Conservation (phyloP, 2,329 filamentous ascomycete species). For the Colletotrichum sp. region DNA sequence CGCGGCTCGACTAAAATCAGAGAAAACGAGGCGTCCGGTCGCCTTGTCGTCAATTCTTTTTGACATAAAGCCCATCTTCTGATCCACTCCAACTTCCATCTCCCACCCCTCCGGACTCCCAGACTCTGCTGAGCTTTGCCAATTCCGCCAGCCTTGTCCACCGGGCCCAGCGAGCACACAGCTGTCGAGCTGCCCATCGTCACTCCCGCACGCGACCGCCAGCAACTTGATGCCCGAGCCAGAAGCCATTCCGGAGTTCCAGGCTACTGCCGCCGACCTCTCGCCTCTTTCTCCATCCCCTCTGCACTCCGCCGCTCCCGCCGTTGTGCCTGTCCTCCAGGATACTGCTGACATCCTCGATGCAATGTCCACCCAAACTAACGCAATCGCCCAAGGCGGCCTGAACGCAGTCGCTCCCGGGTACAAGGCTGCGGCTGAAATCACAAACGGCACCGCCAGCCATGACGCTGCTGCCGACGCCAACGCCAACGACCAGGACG, state of each 20-base stretch:
- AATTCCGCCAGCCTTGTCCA: background rate
- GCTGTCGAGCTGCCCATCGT: background rate
- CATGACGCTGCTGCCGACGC: conserved; percentile 31
- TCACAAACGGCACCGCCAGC: conserved; percentile 16
- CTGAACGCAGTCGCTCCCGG: conserved; percentile 26
- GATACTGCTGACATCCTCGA: conserved; percentile 56
- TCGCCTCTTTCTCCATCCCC: conserved; percentile 57
- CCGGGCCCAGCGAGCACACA: background rate
- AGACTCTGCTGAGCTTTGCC: background rate
- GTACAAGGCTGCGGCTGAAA: background rate
- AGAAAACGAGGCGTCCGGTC: conserved; percentile 15
- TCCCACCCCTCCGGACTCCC: background rate
- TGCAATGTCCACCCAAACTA: conserved; percentile 41
- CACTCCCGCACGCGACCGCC: background rate
- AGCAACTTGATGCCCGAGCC: conserved; percentile 49
- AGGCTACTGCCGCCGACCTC: conserved; percentile 60
- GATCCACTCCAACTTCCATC: background rate
- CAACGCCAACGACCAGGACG: conserved; percentile 27
- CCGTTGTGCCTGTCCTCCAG: conserved; percentile 56
- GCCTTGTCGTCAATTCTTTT: background rate
- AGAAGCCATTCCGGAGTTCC: conserved; percentile 39
- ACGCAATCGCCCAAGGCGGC: conserved; percentile 24
- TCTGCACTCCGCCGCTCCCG: conserved; percentile 49
- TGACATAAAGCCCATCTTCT: conserved; percentile 15
- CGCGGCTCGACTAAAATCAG: background rate